Evolutionary conservation across 2,329 filamentous ascomycete species (phyloP).

Genomic region (Cytospora piceae): DNA sequence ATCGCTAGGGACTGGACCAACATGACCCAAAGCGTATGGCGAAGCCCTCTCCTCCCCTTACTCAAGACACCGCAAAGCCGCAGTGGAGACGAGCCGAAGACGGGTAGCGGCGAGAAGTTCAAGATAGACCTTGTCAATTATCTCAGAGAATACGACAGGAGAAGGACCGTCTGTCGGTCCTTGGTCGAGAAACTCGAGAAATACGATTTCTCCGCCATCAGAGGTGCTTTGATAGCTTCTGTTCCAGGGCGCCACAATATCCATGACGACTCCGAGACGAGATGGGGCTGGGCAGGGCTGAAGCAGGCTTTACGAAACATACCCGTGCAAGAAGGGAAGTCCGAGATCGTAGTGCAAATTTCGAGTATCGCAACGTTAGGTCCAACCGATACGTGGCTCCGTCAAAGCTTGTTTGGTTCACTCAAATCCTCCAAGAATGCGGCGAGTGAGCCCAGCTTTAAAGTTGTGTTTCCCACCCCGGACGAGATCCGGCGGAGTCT

Average conservation of each 20-base stretch:
- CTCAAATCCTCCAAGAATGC: constrained; percentile 42
- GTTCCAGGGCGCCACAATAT: constrained; percentile 70
- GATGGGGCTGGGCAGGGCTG: constrained; percentile 79
- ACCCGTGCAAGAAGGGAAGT: constrained; percentile 45
- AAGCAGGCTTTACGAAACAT: constrained; percentile 61
- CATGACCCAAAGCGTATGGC: constrained; percentile 85
- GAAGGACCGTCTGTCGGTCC: constrained; percentile 53
- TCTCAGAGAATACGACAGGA: constrained; percentile 67
- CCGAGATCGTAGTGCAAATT: constrained; percentile 65
- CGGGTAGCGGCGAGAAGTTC: constrained; percentile 71
- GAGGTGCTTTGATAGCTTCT: constrained; percentile 76
- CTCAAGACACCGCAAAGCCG: constrained; percentile 29
- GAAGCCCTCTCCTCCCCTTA: constrained; percentile 69
- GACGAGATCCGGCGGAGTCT: constrained; percentile 77
- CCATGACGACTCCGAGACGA: constrained; percentile 51
- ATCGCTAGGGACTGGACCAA: constrained; percentile 86
- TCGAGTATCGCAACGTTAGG: constrained; percentile 85
- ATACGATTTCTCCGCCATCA: constrained; percentile 72
- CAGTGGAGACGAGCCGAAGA: constrained; percentile 31
- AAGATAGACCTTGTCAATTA: constrained; percentile 77
- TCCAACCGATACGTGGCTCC: constrained; percentile 71
- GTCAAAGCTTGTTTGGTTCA: constrained; percentile 62
- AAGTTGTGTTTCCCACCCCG: constrained; percentile 79
- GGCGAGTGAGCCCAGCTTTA: constrained; percentile 55
- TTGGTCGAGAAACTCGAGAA: constrained; percentile 60